A percentile compares a stretch with the other conserved stretches of the same genome.
These are phyloP conservation scores for Takakia lepidozioides DNA, from an alignment of 225 moss, liverwort and hornwort genomes.

Conservation along the genomic window DNA sequence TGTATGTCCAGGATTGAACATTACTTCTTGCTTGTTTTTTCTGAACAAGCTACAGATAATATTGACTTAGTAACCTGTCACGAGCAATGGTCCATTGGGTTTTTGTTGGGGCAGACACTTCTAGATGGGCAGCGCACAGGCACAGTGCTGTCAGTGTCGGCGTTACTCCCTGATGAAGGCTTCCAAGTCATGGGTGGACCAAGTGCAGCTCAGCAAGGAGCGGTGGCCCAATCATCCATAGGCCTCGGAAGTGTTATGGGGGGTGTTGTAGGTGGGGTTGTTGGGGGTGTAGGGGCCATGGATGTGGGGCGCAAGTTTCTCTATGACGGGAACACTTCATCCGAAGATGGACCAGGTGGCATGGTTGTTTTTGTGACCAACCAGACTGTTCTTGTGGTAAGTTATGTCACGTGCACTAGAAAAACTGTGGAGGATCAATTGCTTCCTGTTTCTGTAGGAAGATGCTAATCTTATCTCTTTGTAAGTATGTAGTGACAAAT, in stretches of 20 bases:
- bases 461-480: no score
- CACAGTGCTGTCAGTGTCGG: constrained; percentile 83
- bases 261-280: constrained; percentile 86
- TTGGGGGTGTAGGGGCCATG: constrained; percentile 51
- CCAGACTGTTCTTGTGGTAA: constrained; percentile 92
- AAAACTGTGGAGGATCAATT: no score
- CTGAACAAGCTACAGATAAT: no score
- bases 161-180: constrained; percentile 77
- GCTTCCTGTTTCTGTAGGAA: no score
- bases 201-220: constrained; percentile 44
- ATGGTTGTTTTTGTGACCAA: constrained; percentile 96
- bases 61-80: no score
- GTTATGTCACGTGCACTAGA: no score
- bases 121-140: constrained; percentile 92
- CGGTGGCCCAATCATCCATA: constrained; percentile 49
- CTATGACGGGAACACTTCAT: constrained; percentile 71
- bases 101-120: constrained; percentile 49
- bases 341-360: constrained; percentile 72
- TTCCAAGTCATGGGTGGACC: constrained; percentile 41
- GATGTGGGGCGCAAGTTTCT: constrained; percentile 98
- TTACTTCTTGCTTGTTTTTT: no score
- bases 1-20: no score
- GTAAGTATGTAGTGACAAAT: no score
- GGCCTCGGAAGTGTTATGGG: constrained; percentile 88
- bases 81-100: constrained; percentile 18